Base-by-base conservation (phyloP, 1,139 yeast species). In the Candida labiduridarum region DNA sequence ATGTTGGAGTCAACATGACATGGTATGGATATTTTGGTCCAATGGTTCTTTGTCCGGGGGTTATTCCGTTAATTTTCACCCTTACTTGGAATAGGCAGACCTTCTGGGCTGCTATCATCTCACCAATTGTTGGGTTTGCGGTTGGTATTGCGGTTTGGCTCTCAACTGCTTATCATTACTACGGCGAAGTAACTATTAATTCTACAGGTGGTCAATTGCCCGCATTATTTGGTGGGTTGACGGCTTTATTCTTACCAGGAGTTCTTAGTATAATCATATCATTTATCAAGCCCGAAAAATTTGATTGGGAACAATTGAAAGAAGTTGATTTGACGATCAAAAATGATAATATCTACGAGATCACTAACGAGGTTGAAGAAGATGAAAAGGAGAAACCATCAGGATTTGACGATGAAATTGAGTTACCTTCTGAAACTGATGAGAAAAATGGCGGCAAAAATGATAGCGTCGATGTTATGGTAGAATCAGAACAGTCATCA, bases 1-100 rank as follows among this genome's bases (percentile, higher is more conserved):
- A 67, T 49, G 70, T 66, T 27, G 69, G 68, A 6, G 63, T 64
- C 9, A 63, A 61, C 54, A 58, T 65, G 66, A 67, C 74, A 2
- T 72, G 75, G 75, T 52, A 66, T 46, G 69, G 71, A 1, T 69
- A 71, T 49, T 70, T 72, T 53, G 54, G 57, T 40, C 68, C 76
- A 3, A 64, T 71, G 64, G 52, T 70, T 16, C 69, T 68, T 36
- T 67, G 74, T 54, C 72, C 73, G 11, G 73, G 69, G 41, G 69
- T 72, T 18, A 59, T 70, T 34, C 74, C 75, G 9, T 57, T 69
- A 50, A 57, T 67, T n/a, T 61, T 67, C 14, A 60, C 71, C 12
- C 62, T 72, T 31, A 64, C 69, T 9, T 70, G 75, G 75, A 59
- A 60, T 38, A 55, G 66, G 40, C 75, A 70, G 52, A 62, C 69